Base-by-base conservation (phyloP, 805 yeast species). In the Kuraishia molischiana region DNA sequence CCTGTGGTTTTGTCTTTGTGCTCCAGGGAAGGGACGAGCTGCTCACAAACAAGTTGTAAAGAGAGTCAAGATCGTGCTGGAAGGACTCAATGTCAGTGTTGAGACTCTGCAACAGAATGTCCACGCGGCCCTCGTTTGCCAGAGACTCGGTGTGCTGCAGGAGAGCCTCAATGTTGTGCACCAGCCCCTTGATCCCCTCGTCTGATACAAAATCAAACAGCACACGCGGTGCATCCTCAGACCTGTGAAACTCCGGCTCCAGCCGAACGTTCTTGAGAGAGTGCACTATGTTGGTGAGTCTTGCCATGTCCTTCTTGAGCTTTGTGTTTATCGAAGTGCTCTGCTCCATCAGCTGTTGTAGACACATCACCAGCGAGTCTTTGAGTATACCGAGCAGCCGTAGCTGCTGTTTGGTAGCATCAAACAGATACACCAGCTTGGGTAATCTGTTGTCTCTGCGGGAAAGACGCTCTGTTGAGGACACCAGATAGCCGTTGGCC, bases 171-270 rank as follows among this genome's bases (percentile, higher is more conserved):
- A 65, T 56, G 13, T 51, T 44, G 18, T 39, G 43, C 24, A 64
- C 61, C 4, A 62, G 44, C 22, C 56, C 61, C 6, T 59, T 50
- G n/a, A 64, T 51, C 0, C 59, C 63, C 3, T 51, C 50, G 26
- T 57, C 66, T 29, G 74, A 66, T 1, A 78, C 69, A 45, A 69
- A 76, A 36, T 73, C 75, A 33, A 62, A 64, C 24, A 77, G 42
- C 5, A 45, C 41, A n/a, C n/a, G n/a, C 14, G 19, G 31, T 1
- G n/a, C 55, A 4, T 43, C 37, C 29, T 43, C 45, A 18, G 37
- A 47, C 29, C 39, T 32, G 4, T 46, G 36, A 24, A 64, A 52
- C 1, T 58, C 55, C 13, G 52, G 41, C 35, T 62, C 69, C 30
- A 69, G 60, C 6, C 51, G 50, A 2, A 65, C 58, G 17, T 43